phyloP scores from a whole-genome alignment of 2,329 filamentous ascomycete genomes.

The Pseudonectria buxi region DNA sequence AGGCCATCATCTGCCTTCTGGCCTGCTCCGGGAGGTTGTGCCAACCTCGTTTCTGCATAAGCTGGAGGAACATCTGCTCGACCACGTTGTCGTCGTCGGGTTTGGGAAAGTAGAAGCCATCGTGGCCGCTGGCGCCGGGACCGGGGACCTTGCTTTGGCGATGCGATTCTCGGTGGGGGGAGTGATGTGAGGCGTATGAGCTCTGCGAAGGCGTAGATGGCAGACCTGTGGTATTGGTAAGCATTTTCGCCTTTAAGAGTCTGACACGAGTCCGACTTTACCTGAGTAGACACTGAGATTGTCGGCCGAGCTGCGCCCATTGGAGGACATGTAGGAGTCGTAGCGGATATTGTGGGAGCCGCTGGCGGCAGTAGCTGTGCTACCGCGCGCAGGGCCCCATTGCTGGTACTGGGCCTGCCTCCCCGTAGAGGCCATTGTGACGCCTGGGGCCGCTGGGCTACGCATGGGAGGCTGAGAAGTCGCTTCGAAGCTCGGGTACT shows the following conservation, averaged over 20 bases:
- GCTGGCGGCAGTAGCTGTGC: constrained; percentile 44
- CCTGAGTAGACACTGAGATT: constrained; percentile 51
- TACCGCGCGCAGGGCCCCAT: constrained; percentile 56
- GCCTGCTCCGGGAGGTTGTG: constrained; percentile 95
- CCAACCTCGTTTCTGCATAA: constrained; percentile 98
- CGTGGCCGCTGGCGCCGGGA: constrained; percentile 33
- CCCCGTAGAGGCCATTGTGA: constrained; percentile 66
- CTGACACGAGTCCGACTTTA: constrained; percentile 32
- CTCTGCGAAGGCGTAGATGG: constrained; percentile 51
- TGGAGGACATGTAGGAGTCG: constrained; percentile 56
- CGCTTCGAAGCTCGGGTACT: constrained; percentile 71
- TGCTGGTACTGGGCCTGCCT: constrained; percentile 71
- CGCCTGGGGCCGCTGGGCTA: constrained; percentile 51
- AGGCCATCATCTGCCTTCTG: constrained; percentile 89
- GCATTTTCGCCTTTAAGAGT: no score
- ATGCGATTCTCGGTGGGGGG: constrained; percentile 46
- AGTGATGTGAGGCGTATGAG: constrained; percentile 42
- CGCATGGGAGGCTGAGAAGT: constrained; percentile 53
- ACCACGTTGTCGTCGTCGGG: constrained; percentile 77
- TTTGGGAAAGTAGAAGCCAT: constrained; percentile 58
- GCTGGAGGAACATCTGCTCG: constrained; percentile 81
- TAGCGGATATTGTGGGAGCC: constrained; percentile 53
- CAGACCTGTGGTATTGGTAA: constrained; percentile 34
- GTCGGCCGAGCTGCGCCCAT: constrained; percentile 49
- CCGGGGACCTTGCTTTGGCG: constrained; percentile 48